Percentiles rank a stretch among this genome's conserved stretches.
Conservation (phyloP, 2,329 filamentous ascomycete species). For the Hypoxylon sp. region DNA sequence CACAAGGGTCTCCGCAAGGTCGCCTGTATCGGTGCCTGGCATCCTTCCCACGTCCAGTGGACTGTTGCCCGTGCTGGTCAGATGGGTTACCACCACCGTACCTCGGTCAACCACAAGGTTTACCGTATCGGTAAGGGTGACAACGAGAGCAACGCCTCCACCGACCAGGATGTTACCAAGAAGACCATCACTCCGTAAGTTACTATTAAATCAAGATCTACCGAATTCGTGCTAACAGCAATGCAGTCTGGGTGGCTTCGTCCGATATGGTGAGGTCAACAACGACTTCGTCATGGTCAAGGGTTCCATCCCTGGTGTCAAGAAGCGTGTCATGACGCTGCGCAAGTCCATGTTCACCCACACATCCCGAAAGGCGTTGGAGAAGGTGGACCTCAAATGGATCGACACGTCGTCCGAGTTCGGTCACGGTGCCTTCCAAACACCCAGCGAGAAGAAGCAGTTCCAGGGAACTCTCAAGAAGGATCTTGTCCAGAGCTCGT, state of each 20-base stretch:
- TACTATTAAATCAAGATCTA: neutral
- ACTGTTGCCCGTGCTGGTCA: conserved; percentile 99
- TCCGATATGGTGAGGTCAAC: conserved; percentile 98
- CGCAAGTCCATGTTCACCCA: conserved; percentile 99
- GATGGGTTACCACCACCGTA: conserved; percentile 99
- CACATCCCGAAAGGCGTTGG: conserved; percentile 92
- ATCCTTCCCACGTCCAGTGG: conserved; percentile 99
- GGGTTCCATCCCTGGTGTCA: conserved; percentile 95
- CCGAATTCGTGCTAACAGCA: conserved; percentile 46
- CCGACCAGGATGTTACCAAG: conserved; percentile 96
- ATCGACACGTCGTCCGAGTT: conserved; percentile 99
- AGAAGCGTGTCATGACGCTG: conserved; percentile 99
- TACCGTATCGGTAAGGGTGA: conserved; percentile 96
- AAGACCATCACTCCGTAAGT: conserved; percentile 99
- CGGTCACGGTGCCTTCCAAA: conserved; percentile 99
- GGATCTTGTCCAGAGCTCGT: conserved; percentile 70
- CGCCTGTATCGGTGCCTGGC: conserved; percentile 99
- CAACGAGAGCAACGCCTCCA: conserved; percentile 91
- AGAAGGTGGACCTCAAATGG: conserved; percentile 99
- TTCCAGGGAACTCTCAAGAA: conserved; percentile 99
- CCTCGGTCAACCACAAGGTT: conserved; percentile 99
- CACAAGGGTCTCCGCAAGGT: conserved; percentile 99
- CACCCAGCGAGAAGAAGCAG: conserved; percentile 95
- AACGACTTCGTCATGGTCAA: conserved; percentile 99
- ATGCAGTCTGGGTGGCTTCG: conserved; percentile 93